phyloP scores from a whole-genome alignment of 106 monocot species.

The Apostasia ramifera region DNA sequence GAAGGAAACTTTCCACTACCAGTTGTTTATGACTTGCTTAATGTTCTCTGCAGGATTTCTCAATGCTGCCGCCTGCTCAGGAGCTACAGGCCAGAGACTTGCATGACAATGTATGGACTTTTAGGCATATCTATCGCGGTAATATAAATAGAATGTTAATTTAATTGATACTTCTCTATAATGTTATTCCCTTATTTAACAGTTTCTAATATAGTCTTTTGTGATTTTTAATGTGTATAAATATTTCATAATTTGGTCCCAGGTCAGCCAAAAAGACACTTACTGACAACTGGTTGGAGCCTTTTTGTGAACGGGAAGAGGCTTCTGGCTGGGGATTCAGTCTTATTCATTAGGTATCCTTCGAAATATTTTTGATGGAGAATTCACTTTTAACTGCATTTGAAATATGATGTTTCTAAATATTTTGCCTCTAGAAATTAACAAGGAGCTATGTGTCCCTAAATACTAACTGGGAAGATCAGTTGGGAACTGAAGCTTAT shows the following conservation, averaged over 20 bases:
- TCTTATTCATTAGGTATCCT: constrained; percentile 82
- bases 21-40: background rate
- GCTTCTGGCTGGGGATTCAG: constrained; percentile 86
- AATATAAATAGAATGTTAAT: background rate
- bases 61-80: constrained; percentile 89
- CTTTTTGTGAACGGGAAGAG: constrained; percentile 89
- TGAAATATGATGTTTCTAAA: too few species aligned
- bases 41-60: constrained; percentile 54
- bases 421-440: too few species aligned
- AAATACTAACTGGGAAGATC: too few species aligned
- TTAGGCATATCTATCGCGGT: constrained; percentile 97
- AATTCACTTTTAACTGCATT: too few species aligned
- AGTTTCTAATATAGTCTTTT: too few species aligned
- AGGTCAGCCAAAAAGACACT: constrained; percentile 93
- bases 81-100: constrained; percentile 82
- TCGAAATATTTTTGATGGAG: background rate
- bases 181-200: too few species aligned
- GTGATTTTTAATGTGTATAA: background rate
- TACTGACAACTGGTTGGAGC: constrained; percentile 89
- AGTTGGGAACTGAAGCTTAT: too few species aligned
- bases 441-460: too few species aligned
- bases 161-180: too few species aligned
- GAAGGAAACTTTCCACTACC: background rate
- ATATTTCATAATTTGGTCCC: background rate
- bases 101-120: constrained; percentile 85